phyloP scores from a whole-genome alignment of 208 protist genomes.

The Crithidia bombi region DNA sequence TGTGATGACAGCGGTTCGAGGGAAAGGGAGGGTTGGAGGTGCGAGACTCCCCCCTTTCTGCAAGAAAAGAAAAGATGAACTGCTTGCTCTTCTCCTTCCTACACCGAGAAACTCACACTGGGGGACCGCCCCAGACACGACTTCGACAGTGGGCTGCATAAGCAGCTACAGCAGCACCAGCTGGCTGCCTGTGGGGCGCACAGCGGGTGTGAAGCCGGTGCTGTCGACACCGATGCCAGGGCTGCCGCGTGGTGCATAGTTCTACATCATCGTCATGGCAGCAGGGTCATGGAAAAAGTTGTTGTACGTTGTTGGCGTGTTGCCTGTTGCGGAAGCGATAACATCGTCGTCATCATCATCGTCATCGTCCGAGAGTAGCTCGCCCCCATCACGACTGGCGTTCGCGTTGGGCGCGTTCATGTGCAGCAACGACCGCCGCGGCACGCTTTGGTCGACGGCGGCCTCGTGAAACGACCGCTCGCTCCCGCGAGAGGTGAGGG shows the following conservation, averaged over 20 bases:
- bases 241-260: too few species aligned
- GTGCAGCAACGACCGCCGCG: slow-evolving; percentile 12
- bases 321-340: neutral
- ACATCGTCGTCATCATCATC: neutral
- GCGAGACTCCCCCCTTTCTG: too few species aligned
- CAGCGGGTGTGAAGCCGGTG: too few species aligned
- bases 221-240: too few species aligned
- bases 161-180: too few species aligned
- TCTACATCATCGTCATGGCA: too few species aligned
- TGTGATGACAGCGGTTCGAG: too few species aligned
- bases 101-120: neutral
- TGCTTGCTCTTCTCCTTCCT: neutral
- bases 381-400: neutral
- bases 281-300: too few species aligned
- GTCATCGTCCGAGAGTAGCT: neutral
- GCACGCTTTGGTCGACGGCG: slow-evolving; percentile 7
- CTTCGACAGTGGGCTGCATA: too few species aligned
- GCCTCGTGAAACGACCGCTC: slow-evolving; percentile 25
- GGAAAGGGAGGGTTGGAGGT: too few species aligned
- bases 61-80: too few species aligned
- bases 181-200: too few species aligned
- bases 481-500: neutral
- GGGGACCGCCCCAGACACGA: neutral
- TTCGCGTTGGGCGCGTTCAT: neutral
- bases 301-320: neutral